Conservation (phyloP, 2,329 filamentous ascomycete genomes). For the Ampelomyces quisqualis region DNA sequence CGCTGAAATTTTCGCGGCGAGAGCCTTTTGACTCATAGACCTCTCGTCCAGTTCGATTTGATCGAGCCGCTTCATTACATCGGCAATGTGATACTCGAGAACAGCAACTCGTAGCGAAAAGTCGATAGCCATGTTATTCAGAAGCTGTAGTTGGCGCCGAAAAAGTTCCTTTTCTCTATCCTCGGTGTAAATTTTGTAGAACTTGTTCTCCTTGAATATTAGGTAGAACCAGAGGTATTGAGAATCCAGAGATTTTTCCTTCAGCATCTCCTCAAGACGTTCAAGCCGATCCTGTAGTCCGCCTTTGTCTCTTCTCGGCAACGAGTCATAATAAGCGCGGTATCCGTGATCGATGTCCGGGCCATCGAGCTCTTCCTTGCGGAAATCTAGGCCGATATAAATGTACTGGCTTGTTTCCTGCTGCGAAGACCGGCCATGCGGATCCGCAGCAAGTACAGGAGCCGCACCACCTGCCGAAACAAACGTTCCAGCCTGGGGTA, state of each 20-base stretch:
- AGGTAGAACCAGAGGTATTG: slow-evolving; percentile 19
- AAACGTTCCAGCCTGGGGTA: no score
- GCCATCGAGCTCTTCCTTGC: slow-evolving; percentile 15
- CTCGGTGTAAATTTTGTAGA: slow-evolving; percentile 15
- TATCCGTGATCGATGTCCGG: slow-evolving; percentile 17
- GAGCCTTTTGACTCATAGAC: no score
- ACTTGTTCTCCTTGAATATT: slow-evolving; percentile 16
- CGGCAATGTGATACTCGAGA: slow-evolving; percentile 16
- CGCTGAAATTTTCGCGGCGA: no score
- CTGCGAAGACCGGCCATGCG: not conserved
- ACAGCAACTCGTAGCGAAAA: slow-evolving; percentile 11
- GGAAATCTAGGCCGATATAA: slow-evolving; percentile 16
- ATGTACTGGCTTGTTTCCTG: slow-evolving; percentile 9
- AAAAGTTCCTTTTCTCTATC: slow-evolving; percentile 15
- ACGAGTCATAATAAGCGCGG: slow-evolving; percentile 16
- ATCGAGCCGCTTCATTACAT: slow-evolving; percentile 17
- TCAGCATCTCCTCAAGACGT: slow-evolving; percentile 11
- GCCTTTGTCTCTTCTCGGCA: slow-evolving; percentile 9
- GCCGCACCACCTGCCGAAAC: no score
- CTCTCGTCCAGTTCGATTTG: slow-evolving; percentile 13
- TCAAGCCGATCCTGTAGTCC: slow-evolving; percentile 18
- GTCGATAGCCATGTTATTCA: slow-evolving; percentile 14
- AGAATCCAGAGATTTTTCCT: slow-evolving; percentile 10
- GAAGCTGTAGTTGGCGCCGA: slow-evolving; percentile 19
- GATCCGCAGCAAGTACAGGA: not conserved